Base-by-base conservation (phyloP, 108 stramenopile genomes). In the Mayamaea pseudoterrestris region DNA sequence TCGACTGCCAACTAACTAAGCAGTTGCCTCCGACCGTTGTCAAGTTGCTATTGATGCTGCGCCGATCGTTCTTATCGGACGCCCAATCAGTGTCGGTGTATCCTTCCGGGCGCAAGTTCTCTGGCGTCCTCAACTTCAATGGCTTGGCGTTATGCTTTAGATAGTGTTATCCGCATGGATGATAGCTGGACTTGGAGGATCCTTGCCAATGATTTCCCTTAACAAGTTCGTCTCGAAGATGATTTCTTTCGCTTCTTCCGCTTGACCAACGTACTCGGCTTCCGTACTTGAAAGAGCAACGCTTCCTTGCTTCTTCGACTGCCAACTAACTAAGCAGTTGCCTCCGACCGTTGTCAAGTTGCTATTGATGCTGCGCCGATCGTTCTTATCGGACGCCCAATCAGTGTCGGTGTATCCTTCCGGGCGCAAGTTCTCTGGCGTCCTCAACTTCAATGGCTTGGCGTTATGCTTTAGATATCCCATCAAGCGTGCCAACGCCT, bases 221-320 rank as follows among this genome's bases (percentile, higher is more conserved):
- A n/a, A n/a, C n/a, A n/a, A n/a, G n/a, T n/a, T n/a, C n/a, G n/a
- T n/a, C n/a, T n/a, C n/a, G n/a, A n/a, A n/a, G n/a, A n/a, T n/a
- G n/a, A n/a, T n/a, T n/a, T n/a, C n/a, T n/a, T n/a, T n/a, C n/a
- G n/a, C n/a, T n/a, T n/a, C n/a, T n/a, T n/a, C n/a, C n/a, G n/a
- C n/a, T n/a, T n/a, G n/a, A n/a, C n/a, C 50, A 45, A 53, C 27
- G 13, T 44, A 60, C 42, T 60, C 59, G 18, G 59, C 51, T 24
- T 60, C 51, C 8, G 43, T 44, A 23, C 41, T 44, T 5, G 18
- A 29, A 29, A 44, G 31, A 23, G 52, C 36, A 9, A 53, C 43
- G 7, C 32, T 34, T 18, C 29, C 1, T 25, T 60, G 59, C 21
- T 41, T 53, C 34, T 60, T 60, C n/a, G n/a, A n/a, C n/a, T n/a